A percentile compares a stretch with the other conserved stretches of the same genome.
These are phyloP conservation scores for Myxozyma geophila DNA, from an alignment of 805 yeast genomes.

Conservation along the genomic window DNA sequence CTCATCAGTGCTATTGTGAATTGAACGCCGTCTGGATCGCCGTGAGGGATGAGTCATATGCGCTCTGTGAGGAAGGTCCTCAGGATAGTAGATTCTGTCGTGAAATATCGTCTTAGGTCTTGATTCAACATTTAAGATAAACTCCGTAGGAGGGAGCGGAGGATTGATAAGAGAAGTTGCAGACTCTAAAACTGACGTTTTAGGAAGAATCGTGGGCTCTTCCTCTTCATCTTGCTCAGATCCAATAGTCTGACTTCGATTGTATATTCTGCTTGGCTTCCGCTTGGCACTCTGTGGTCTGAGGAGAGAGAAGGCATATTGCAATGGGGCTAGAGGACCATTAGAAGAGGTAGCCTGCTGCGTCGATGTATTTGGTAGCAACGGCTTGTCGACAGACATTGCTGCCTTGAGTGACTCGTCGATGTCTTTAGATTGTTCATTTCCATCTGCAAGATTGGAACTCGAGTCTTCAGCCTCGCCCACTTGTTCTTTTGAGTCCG, in stretches of 20 bases:
- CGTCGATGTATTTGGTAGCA: conserved; percentile 1
- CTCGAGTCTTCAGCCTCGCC: conserved; percentile 9
- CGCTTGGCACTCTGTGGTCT: conserved; percentile 42
- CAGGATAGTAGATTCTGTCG: conserved; percentile 71
- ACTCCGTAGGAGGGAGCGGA: conserved; percentile 73
- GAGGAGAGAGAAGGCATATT: conserved; percentile 40
- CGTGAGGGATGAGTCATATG: neutral
- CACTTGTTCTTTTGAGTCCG: neutral
- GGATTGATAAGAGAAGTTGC: conserved; percentile 79
- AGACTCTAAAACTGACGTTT: conserved; percentile 75
- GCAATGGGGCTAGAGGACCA: conserved; percentile 27
- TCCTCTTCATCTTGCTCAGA: conserved; percentile 26
- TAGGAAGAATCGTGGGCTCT: conserved; percentile 51
- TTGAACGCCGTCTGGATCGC: no score
- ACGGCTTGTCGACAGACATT: neutral
- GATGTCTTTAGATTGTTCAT: neutral
- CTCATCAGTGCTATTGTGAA: neutral
- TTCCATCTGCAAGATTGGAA: neutral
- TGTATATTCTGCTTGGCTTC: conserved; percentile 40
- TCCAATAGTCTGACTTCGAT: conserved; percentile 40
- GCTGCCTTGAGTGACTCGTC: neutral
- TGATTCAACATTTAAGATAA: conserved; percentile 65
- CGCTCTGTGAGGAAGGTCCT: conserved; percentile 58
- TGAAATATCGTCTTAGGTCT: conserved; percentile 76
- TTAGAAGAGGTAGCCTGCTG: neutral